Conservation (phyloP, 148 eudicot species). For the Amaranthus palmeri region DNA sequence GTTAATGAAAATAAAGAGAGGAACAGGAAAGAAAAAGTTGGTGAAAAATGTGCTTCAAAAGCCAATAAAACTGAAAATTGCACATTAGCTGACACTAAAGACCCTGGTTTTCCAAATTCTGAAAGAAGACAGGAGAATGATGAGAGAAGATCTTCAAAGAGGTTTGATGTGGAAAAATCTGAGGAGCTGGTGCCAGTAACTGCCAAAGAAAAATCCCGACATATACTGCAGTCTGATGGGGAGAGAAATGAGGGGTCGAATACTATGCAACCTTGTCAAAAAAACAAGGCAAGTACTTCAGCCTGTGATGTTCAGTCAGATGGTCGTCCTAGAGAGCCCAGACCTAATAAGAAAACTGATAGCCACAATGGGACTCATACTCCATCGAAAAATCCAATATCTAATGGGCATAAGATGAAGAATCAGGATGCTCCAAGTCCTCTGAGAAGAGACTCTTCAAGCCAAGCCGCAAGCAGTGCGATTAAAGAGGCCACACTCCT, state of each 20-base stretch:
- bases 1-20: conserved; percentile 37
- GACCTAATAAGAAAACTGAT: conserved; percentile 37
- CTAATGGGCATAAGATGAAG: conserved; percentile 51
- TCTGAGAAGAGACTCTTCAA: conserved; percentile 59
- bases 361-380: conserved; percentile 36
- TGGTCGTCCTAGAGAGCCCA: conserved; percentile 38
- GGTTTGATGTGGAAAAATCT: conserved; percentile 33
- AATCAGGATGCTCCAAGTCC: conserved; percentile 64
- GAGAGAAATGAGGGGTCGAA: conserved; percentile 36
- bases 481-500: conserved; percentile 83
- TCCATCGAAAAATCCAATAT: conserved; percentile 37
- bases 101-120: conserved; percentile 21
- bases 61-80: conserved; percentile 32
- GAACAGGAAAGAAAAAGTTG: conserved; percentile 39
- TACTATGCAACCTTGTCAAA: conserved; percentile 24
- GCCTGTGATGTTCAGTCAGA: conserved; percentile 29
- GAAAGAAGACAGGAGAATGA: conserved; percentile 27
- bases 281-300: conserved; percentile 31
- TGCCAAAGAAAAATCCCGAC: conserved; percentile 47
- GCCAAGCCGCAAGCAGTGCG: conserved; percentile 65
- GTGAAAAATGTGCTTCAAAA: conserved; percentile 35
- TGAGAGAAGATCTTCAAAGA: conserved; percentile 41
- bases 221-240: conserved; percentile 43
- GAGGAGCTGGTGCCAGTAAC: conserved; percentile 28
- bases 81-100: conserved; percentile 27